Evolutionary conservation across 306 rosid species (phyloP).

Genomic region (Alnus glutinosa): DNA sequence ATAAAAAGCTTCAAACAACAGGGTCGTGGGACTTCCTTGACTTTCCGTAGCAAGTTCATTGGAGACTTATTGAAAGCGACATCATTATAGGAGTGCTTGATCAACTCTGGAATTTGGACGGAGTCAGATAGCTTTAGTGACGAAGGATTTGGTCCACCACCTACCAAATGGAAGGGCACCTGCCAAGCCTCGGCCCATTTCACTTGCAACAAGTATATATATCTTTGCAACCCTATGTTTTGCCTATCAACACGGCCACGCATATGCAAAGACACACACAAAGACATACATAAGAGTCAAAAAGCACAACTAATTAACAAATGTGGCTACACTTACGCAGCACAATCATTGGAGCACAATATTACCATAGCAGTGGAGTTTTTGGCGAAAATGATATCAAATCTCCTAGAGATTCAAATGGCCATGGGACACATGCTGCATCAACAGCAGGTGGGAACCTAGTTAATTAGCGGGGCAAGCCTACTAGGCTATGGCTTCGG

Average conservation of each 20-base stretch:
- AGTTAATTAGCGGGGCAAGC: constrained; percentile 36
- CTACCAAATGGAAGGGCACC: constrained; percentile 54
- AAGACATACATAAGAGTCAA: no score
- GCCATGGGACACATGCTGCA: constrained; percentile 60
- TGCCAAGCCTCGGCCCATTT: constrained; percentile 40
- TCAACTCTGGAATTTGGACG: constrained; percentile 59
- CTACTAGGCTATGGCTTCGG: constrained; percentile 45
- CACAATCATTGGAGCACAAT: not conserved
- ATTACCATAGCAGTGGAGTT: not conserved
- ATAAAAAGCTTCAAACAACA: constrained; percentile 45
- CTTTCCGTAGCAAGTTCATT: constrained; percentile 26
- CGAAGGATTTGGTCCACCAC: constrained; percentile 51
- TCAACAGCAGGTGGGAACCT: constrained; percentile 51
- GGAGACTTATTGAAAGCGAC: constrained; percentile 33
- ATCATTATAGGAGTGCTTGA: constrained; percentile 48
- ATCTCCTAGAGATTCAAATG: constrained; percentile 42
- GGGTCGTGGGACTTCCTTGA: constrained; percentile 68
- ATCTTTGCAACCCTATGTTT: not conserved
- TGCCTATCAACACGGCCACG: no score
- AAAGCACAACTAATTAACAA: no score
- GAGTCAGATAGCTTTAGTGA: constrained; percentile 48
- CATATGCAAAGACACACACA: no score
- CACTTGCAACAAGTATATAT: constrained; percentile 46
- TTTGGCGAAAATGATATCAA: not conserved
- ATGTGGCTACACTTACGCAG: not conserved